Evolutionary conservation across 208 protist species (phyloP).

Genomic region (Leptomonas pyrrhocoris): DNA sequence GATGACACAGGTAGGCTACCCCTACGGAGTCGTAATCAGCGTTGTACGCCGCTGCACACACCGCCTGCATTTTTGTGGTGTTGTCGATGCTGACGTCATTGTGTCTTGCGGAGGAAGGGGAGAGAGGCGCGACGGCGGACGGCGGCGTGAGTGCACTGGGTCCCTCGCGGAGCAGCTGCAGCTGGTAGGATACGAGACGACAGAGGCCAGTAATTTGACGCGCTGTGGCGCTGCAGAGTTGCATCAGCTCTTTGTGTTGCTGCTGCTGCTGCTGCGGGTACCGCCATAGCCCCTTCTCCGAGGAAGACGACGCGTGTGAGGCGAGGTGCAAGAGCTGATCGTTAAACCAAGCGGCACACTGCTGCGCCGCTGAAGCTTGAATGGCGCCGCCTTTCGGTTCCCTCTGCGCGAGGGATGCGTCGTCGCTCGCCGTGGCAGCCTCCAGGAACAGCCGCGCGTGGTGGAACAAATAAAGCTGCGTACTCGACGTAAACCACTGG

Average conservation of each 20-base stretch:
- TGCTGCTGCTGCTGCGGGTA: background rate
- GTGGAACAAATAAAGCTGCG: background rate
- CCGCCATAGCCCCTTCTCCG: background rate
- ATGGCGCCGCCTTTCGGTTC: background rate
- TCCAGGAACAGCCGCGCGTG: background rate
- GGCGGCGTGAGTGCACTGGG: background rate
- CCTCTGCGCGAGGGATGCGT: no score
- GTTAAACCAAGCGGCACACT: background rate
- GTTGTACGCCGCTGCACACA: constrained; percentile 4
- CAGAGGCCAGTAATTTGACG: background rate
- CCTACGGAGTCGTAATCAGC: constrained; percentile 6
- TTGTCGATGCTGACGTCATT: background rate
- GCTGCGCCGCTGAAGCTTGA: background rate
- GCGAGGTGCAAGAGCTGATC: background rate
- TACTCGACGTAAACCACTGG: background rate
- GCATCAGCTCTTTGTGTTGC: background rate
- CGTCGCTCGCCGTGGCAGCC: background rate
- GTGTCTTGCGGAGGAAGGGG: background rate
- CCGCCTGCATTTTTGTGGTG: background rate
- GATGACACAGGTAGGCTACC: constrained; percentile 21
- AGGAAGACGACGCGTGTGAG: background rate
- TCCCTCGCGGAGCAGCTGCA: background rate
- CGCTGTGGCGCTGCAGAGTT: background rate
- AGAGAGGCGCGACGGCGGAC: background rate
- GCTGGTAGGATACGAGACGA: background rate